Base-by-base conservation (phyloP, 371 early-diverging fungal species). In the Neoconidiobolus thromboides region DNA sequence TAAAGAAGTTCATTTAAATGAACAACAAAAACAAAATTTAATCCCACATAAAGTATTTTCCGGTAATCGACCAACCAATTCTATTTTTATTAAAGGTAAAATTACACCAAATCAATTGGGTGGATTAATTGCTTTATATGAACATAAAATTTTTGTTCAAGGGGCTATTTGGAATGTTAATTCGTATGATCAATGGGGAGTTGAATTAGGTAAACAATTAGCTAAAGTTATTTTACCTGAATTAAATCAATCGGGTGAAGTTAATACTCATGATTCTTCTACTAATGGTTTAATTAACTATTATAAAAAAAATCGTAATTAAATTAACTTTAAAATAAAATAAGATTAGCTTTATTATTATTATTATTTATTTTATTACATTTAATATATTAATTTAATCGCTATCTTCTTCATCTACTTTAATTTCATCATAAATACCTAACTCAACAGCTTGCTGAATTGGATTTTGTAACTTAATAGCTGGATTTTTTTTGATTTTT, bases 131-230 rank as follows among this genome's bases (percentile, higher is more conserved):
- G 93, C 98, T 48, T 68, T 95, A 71, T 98, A 99, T 67, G 99
- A 99, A 77, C 99, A 99, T 82, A 99, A 99, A 84, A 98, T 99
- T 70, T 98, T 97, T 71, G 87, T 91, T 36, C 98, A 96, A 74
- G 99, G 99, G 59, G 81, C 87, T 52, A 85, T 95, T 64, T 98
- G 96, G 97, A 80, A 88, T 65, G 92, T 98, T 73, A 98, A 98
- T 81, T 89, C 90, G 48, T 88, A 76, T 70, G 93, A 94, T 66
- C 94, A 99, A 79, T 97, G 97, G 93, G 99, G 99, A 63, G 99
- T 99, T 52, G 95, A 98, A 71, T 82, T 98, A 15, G 99, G 99
- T 66, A 99, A 99, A 81, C 93, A 91, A 70, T 77, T 98, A 55
- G 98, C 99, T 61, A 96, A 89, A 77, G 90, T 84, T 60, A 93